These are phyloP conservation scores for Staphylotrichum longicolle DNA, from an alignment of 495 filamentous ascomycete genomes.

Conservation along the genomic window DNA sequence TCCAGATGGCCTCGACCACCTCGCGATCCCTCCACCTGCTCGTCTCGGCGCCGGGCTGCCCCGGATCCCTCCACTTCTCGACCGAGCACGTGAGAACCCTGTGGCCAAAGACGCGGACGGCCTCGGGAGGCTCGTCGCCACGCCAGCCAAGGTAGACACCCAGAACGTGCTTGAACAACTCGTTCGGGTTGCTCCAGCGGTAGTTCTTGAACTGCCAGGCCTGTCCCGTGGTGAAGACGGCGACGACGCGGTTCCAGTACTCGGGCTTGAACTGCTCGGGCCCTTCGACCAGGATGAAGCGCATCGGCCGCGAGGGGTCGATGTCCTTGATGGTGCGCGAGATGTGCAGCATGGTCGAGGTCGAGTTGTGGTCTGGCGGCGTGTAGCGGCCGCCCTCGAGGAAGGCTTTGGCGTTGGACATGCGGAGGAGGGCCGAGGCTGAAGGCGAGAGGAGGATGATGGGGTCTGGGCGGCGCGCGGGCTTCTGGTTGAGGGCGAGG, in stretches of 20 bases:
- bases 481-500: conserved; percentile 50
- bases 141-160: conserved; percentile 91
- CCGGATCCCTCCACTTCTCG: conserved; percentile 71
- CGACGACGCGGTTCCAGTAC: conserved; percentile 95
- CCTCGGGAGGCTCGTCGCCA: conserved; percentile 73
- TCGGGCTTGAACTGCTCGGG: conserved; percentile 95
- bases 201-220: conserved; percentile 98
- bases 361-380: conserved; percentile 65
- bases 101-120: conserved; percentile 79
- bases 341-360: conserved; percentile 79
- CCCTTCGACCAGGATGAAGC: conserved; percentile 92
- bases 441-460: conserved; percentile 99
- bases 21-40: conserved; percentile 89
- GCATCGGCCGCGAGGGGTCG: conserved; percentile 67
- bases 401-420: conserved; percentile 96
- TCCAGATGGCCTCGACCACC: conserved; percentile 92
- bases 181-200: conserved; percentile 86
- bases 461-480: conserved; percentile 69
- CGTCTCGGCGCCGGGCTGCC: conserved; percentile 47
- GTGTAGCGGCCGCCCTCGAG: conserved; percentile 81
- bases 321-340: conserved; percentile 74
- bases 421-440: conserved; percentile 92
- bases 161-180: conserved; percentile 82
- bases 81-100: conserved; percentile 71
- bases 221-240: conserved; percentile 97